Evolutionary conservation across 352 stramenopile species (phyloP), one percentile per base, ranked within the genome.

Genomic region (Globisporangium apiculatum): DNA sequence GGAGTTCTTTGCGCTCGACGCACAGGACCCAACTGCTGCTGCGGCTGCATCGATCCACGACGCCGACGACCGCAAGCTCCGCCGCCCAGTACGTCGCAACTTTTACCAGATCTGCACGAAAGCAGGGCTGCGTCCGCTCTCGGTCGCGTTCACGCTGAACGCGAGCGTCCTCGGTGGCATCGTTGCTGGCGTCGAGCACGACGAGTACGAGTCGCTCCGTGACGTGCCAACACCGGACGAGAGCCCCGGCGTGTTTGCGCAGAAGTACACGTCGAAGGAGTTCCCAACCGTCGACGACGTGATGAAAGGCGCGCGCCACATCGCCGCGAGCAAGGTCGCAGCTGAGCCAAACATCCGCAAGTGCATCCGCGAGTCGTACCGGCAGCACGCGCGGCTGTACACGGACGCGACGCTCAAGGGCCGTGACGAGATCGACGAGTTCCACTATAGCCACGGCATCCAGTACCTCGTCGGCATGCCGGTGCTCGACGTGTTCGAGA

Each of bases 101-200:
- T 92, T 91, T 51, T 95, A 95, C 62, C 83, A 95, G 56, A 92
- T 95, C 35, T 94, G 86, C 54, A 91, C 79, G 12, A 95, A 95
- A 57, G 86, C 70, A 49, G 86, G 83, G 24, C 67, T 95, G 18
- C 82, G 85, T 15, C 70, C 71, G 12, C 63, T 94, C 11, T 84
- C 81, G 9, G 61, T 73, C 45, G 79, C 81, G 9, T 95, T 95
- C 65, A 93, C 86, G 37, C 91, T 95, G 80, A 94, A 89, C 61
- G 73, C 86, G 12, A 86, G 80, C 15, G 84, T 94, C 7, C 62
- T 95, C 17, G 86, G 86, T 66, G 86, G 86, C 14, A 76, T 91
- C 49, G 64, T 94, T 8, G 79, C 79, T 53, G 79, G 79, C 7
- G 57, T 91, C 14, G 82, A 92, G 14, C 69, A 87, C 46, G 82